Conservation (phyloP, 2,329 filamentous ascomycete species). For the Lomentospora prolificans region DNA sequence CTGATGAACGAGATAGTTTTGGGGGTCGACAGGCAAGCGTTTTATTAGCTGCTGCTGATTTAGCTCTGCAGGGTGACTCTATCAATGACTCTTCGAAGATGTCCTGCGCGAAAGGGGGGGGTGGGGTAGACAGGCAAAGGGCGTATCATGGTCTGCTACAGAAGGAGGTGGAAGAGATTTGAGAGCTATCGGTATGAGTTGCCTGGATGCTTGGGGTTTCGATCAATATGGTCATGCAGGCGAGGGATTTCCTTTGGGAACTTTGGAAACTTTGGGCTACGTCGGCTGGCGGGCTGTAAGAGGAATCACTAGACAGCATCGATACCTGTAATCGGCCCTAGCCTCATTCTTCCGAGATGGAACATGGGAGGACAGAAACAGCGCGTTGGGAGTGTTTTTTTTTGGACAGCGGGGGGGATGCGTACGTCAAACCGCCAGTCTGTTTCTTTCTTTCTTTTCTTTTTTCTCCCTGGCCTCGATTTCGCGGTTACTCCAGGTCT, state of each 20-base stretch:
- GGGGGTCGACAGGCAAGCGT: neutral
- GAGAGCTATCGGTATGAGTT: neutral
- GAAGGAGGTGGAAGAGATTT: neutral
- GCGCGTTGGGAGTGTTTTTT: too few species aligned
- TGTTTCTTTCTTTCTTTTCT: too few species aligned
- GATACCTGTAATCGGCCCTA: neutral
- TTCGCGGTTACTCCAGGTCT: too few species aligned
- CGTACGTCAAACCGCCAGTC: too few species aligned
- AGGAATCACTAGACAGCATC: neutral
- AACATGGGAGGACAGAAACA: too few species aligned
- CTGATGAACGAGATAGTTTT: neutral
- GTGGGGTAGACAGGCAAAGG: neutral
- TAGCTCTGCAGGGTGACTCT: slow-evolving; percentile 3
- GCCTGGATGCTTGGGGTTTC: neutral
- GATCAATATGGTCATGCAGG: neutral
- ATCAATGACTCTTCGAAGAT: slow-evolving; percentile 5
- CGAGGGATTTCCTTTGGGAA: too few species aligned
- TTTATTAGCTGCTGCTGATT: neutral
- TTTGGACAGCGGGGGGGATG: too few species aligned
- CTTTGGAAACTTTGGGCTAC: too few species aligned
- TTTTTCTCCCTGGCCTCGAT: too few species aligned
- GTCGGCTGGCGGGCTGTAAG: too few species aligned
- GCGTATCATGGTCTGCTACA: neutral
- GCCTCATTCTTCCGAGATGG: neutral
- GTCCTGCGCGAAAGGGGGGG: neutral